Percentiles rank a stretch among this genome's conserved stretches.
These are phyloP conservation scores for Trametes versicolor DNA, from an alignment of 1,284 basidiomycete species.

Conservation along the genomic window DNA sequence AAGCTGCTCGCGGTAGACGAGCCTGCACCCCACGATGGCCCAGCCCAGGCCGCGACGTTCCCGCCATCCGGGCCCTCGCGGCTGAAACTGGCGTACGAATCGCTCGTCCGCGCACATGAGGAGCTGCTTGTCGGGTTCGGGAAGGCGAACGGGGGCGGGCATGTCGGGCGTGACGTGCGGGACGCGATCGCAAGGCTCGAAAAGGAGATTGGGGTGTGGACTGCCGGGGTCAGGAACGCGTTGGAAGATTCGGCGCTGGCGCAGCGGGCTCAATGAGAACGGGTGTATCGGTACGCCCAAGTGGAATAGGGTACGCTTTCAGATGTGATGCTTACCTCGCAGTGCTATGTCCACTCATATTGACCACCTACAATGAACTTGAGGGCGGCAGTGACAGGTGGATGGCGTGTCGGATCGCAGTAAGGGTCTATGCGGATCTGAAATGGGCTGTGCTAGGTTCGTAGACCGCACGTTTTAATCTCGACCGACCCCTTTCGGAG, in stretches of 20 bases:
- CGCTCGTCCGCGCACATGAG: constrained; percentile 65
- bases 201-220: constrained; percentile 76
- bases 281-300: not conserved
- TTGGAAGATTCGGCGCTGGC: constrained; percentile 48
- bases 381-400: too few species aligned
- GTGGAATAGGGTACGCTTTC: not conserved
- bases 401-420: too few species aligned
- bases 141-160: constrained; percentile 64
- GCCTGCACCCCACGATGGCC: constrained; percentile 49
- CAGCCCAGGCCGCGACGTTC: constrained; percentile 46
- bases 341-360: too few species aligned
- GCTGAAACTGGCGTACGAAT: constrained; percentile 70
- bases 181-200: constrained; percentile 66
- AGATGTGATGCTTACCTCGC: not conserved
- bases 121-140: constrained; percentile 75
- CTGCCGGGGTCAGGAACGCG: constrained; percentile 58
- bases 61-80: constrained; percentile 73
- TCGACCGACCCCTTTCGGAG: not conserved
- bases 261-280: constrained; percentile 14
- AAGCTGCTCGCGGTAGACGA: constrained; percentile 85
- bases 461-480: too few species aligned
- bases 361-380: too few species aligned
- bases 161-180: constrained; percentile 65
- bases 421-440: too few species aligned
- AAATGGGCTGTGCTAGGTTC: too few species aligned